A percentile compares a stretch with the other conserved stretches of the same genome.
Evolutionary conservation across 1,284 basidiomycete species (phyloP).

Genomic region (Fomitopsis schrenkii): DNA sequence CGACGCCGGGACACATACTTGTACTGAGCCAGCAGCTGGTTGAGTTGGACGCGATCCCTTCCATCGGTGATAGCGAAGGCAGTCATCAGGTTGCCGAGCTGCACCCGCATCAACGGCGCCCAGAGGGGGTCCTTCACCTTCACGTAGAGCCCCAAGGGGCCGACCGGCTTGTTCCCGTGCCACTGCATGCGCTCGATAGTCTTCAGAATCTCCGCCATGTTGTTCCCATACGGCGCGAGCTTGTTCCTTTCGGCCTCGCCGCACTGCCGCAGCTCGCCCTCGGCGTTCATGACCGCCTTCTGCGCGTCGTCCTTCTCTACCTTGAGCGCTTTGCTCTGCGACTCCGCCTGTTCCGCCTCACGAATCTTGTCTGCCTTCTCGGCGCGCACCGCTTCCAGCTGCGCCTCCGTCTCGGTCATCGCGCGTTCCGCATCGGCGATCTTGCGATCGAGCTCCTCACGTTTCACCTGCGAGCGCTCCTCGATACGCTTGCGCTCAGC

Average conservation of each 20-base stretch:
- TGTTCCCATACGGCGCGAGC: slow-evolving; percentile 58
- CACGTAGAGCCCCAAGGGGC: slow-evolving; percentile 83
- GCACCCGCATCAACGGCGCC: slow-evolving; percentile 61
- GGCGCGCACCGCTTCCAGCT: slow-evolving; percentile 32
- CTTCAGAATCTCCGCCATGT: slow-evolving; percentile 58
- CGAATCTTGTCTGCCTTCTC: slow-evolving; percentile 29
- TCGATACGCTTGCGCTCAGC: slow-evolving; percentile 54
- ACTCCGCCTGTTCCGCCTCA: slow-evolving; percentile 32
- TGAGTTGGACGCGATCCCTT: slow-evolving; percentile 63
- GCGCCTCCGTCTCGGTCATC: slow-evolving; percentile 18
- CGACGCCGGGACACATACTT: slow-evolving; percentile 39
- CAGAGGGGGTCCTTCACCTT: slow-evolving; percentile 73
- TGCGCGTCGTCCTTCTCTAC: neutral
- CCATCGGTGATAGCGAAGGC: slow-evolving; percentile 79
- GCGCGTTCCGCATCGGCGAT: slow-evolving; percentile 39
- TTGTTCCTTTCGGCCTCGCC: slow-evolving; percentile 48
- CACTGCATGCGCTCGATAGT: slow-evolving; percentile 56
- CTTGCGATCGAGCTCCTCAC: slow-evolving; percentile 48
- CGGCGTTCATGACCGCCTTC: slow-evolving; percentile 37
- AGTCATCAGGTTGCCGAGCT: slow-evolving; percentile 61
- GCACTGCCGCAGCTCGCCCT: slow-evolving; percentile 44
- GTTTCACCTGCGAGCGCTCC: slow-evolving; percentile 54
- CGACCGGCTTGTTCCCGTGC: slow-evolving; percentile 73
- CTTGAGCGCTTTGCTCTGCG: slow-evolving; percentile 28
- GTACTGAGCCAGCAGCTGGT: slow-evolving; percentile 50